Base-by-base conservation (phyloP, 2,329 filamentous ascomycete species). In the Beauveria bassiana region DNA sequence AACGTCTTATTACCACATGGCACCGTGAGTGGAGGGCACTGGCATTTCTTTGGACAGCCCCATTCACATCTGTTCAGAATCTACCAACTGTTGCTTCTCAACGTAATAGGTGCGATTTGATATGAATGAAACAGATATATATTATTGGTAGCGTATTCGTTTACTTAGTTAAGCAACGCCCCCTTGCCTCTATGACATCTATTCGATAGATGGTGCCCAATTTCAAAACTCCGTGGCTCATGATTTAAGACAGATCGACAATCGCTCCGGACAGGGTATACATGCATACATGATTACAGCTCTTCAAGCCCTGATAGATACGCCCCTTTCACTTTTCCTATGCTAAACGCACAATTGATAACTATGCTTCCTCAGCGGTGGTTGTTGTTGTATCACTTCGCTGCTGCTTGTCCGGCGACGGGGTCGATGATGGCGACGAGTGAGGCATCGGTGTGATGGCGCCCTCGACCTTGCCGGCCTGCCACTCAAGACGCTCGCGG, bases 401-500 rank as follows among this genome's bases (percentile, higher is more conserved):
- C 42, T 26, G 51, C n/a, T 43, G 16, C 20, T 61, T 61, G 34
- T 26, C 43, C 20, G 59, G 59, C 31, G 51, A 42, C 3, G 59
- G 43, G 2, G 50, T 38, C 42, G 59, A 47, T 31, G 59, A 47
- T 16, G 50, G 51, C 31, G 59, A 61, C 14, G 40, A 31, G 34
- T 54, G 59, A 16, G 42, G 50, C 51, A 61, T 31, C 3, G 59
- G 59, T 2, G 51, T 49, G 9, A 20, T 34, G 14, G n/a, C 26
- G 26, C 50, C 50, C 1, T 54, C 50, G 3, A 49, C 42, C 42
- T 54, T 54, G 42, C 59, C 59, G 6, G 67, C 67, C 62, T 76
- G 69, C 74, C 74, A 76, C 58, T 76, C 74, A 20, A 73, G 61
- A 28, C 73, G 68, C 63, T 76, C 74, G 34, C 68, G 65, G 5